A percentile compares a stretch with the other conserved stretches of the same genome.
phyloP scores from a whole-genome alignment of 306 rosid species.

The Prunus armeniaca region DNA sequence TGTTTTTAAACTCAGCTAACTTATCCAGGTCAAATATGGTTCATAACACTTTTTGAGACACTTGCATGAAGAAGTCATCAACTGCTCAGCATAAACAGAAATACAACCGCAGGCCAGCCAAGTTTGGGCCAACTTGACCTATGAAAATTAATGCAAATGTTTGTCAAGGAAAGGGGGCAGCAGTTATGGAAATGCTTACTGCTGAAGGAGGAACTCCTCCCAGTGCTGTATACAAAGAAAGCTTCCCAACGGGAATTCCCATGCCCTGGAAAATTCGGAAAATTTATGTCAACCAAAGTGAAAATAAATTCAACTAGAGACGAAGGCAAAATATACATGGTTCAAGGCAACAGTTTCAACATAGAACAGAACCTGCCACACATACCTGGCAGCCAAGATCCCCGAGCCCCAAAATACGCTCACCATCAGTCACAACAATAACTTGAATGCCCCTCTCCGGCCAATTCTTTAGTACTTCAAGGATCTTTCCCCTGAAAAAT shows the following conservation, averaged over 20 bases:
- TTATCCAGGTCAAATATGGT: background rate
- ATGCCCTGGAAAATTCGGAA: constrained; percentile 59
- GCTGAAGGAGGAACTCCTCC: constrained; percentile 98
- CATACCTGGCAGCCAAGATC: constrained; percentile 97
- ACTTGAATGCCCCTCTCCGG: constrained; percentile 86
- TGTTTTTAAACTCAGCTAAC: background rate
- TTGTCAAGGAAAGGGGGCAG: background rate
- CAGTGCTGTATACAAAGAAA: constrained; percentile 87
- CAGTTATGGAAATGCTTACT: constrained; percentile 40
- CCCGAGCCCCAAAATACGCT: constrained; percentile 96
- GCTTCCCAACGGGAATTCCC: constrained; percentile 99
- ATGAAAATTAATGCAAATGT: background rate
- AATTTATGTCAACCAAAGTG: constrained; percentile 4
- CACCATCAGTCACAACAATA: constrained; percentile 95
- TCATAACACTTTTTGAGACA: background rate
- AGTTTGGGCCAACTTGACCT: background rate
- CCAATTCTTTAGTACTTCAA: constrained; percentile 91
- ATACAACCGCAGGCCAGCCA: background rate
- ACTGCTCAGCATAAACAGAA: background rate
- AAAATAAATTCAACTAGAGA: background rate
- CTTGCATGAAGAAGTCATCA: background rate
- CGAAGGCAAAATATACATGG: background rate
- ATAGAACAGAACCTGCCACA: background rate
- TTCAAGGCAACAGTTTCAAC: background rate
- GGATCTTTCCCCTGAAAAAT: constrained; percentile 78